A percentile compares a stretch with the other conserved stretches of the same genome.
Conservation (phyloP, 441 rosid genomes). For the Arabidopsis lyrata region DNA sequence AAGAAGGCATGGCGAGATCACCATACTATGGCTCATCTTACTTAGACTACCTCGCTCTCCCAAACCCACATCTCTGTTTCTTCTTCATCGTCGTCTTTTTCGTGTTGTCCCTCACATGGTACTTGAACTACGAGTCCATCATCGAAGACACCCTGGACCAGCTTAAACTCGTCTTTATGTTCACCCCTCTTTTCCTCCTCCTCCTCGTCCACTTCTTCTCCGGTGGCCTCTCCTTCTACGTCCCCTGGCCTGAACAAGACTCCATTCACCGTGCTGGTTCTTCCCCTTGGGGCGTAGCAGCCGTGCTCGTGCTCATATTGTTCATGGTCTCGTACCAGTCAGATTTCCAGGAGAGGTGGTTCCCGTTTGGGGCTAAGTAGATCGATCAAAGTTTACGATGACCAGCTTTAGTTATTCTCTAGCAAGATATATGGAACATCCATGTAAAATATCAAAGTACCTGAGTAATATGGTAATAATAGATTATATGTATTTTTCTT, state of each 20-base stretch:
- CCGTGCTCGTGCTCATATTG: constrained; percentile 67
- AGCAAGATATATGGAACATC: constrained; percentile 23
- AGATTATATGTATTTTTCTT: constrained; percentile 18
- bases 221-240: constrained; percentile 45
- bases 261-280: constrained; percentile 77
- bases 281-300: constrained; percentile 85
- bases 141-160: constrained; percentile 61
- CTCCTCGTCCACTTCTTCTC: constrained; percentile 64
- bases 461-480: not conserved
- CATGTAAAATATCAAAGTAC: constrained; percentile 29
- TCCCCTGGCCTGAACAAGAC: constrained; percentile 64
- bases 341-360: constrained; percentile 73
- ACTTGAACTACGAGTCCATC: constrained; percentile 67
- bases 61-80: constrained; percentile 66
- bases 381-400: not conserved
- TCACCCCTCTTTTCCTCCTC: constrained; percentile 65
- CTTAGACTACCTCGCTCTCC: constrained; percentile 57
- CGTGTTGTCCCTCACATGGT: constrained; percentile 70
- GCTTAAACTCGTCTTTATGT: constrained; percentile 64
- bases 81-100: constrained; percentile 57
- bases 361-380: constrained; percentile 58
- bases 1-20: constrained; percentile 59
- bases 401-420: constrained; percentile 28
- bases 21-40: constrained; percentile 51
- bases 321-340: constrained; percentile 73